A percentile compares a stretch with the other conserved stretches of the same genome.
Conservation (phyloP, 108 stramenopile species). For the Nitzschia palea region DNA sequence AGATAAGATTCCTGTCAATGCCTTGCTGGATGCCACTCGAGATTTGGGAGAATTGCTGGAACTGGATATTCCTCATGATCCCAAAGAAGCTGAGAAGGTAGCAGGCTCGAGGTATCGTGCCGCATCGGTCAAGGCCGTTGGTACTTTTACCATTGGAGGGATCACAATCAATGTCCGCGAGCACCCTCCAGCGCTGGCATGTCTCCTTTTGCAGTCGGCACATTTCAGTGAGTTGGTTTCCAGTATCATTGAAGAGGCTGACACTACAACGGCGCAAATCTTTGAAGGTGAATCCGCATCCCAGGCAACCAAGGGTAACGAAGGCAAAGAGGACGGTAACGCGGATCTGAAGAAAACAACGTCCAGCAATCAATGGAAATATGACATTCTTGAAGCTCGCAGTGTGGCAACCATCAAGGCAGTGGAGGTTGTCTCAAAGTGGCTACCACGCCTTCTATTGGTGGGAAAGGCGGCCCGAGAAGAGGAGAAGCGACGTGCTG, state of each 20-base stretch:
- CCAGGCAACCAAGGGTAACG: conserved; percentile 16
- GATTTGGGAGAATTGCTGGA: conserved; percentile 81
- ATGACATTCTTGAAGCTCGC: conserved; percentile 79
- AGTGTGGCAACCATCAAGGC: conserved; percentile 71
- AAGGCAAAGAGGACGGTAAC: neutral
- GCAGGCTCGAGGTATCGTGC: conserved; percentile 13
- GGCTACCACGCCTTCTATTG: conserved; percentile 76
- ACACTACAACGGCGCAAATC: conserved; percentile 51
- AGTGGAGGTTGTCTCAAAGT: conserved; percentile 63
- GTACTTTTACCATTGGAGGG: conserved; percentile 66
- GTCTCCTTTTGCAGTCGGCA: conserved; percentile 75
- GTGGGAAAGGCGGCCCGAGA: conserved; percentile 79
- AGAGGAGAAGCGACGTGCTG: conserved; percentile 81
- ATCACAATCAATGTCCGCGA: conserved; percentile 69
- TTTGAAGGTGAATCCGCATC: conserved; percentile 68
- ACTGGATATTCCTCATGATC: conserved; percentile 54
- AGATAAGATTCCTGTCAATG: conserved; percentile 58
- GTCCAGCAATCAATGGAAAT: conserved; percentile 82
- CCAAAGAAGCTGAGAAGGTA: conserved; percentile 47
- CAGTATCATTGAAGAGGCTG: conserved; percentile 54
- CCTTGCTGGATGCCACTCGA: conserved; percentile 76
- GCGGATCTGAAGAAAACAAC: conserved; percentile 14
- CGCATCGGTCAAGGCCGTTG: conserved; percentile 29
- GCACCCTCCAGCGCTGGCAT: conserved; percentile 75
- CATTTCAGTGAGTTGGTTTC: conserved; percentile 76